Evolutionary conservation across 202 grass and related monocot genomes (phyloP), one percentile per base, ranked within the genome.

Genomic region (Carex arenaria): DNA sequence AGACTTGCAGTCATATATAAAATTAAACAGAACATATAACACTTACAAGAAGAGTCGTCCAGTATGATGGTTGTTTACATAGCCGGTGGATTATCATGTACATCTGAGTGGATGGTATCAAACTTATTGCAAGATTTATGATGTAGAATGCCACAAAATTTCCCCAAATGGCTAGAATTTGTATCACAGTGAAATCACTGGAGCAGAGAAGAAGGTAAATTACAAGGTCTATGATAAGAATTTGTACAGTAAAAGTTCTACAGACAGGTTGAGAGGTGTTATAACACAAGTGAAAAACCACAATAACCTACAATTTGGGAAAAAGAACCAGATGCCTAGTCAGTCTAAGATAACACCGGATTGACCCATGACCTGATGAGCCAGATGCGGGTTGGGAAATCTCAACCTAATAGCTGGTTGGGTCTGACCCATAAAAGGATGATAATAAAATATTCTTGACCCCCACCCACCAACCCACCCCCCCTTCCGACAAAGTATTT

Each of bases 11-110:
- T 64, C 64, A n/a, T 23, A 26, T 72, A 72, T 72, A 40, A 72
- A 36, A 47, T 19, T 68, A 38, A 56, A 6, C 51, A 55, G 19
- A 83, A 65, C 32, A 53, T 8, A 64, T 26, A 75, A 85, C 65
- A 94, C 94, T 97, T 87, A 97, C 94, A n/a, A 86, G 78, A 88
- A 97, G 80, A 78, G 94, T 89, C 31, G 89, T 93, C 92, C 92
- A 98, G 61, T 98, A 94, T 12, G 87, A 94, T n/a, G 92, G 87
- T 73, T 94, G 89, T 36, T 64, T 51, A 64, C 95, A 91, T 61
- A 98, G 89, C 31, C 84, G 90, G 31, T 85, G 89, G 89, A 94
- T 94, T 81, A 98, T 91, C n/a, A 88, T 93, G 68, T 91, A 94
- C 89, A 94, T 88, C 54, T 84, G 74, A 87, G 85, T 67, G 32